Base-by-base conservation (phyloP, 163 green algal species). In the Scenedesmus sp. region DNA sequence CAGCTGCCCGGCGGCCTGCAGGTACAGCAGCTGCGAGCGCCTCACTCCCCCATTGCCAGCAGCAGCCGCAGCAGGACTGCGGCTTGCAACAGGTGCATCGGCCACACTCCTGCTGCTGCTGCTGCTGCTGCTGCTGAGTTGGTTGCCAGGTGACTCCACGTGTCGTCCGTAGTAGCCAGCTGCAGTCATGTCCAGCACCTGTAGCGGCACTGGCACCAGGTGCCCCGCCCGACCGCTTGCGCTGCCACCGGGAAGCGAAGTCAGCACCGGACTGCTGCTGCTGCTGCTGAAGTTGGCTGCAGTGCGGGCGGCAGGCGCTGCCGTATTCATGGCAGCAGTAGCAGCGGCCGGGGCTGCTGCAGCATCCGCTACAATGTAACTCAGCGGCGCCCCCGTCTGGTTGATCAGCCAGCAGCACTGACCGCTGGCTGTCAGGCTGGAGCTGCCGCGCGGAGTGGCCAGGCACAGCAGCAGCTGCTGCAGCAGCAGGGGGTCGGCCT, bases 391-490 rank as follows among this genome's bases (percentile, higher is more conserved):
- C 20, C 88, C 88, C 0, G 81, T 89, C 44, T 89, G 43, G n/a
- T 92, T 92, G 22, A 92, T 35, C 68, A 92, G 65, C 88, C 88
- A 92, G 81, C 88, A 92, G 37, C 81, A 42, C 24, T 30, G 18
- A 24, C 87, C 87, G 26, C 86, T 49, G 12, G 44, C 68, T 35
- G 30, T 18, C 0, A 80, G 26, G 46, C 46, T 76, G 1, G 33
- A 44, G 35, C 51, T n/a, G 1, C 18, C 33, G n/a, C n/a, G 53
- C 3, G 82, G 82, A 13, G 1, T 42, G 9, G 65, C 70, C 2
- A 88, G 40, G 70, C 35, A n/a, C 20, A 22, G 24, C 53, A 91
- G 53, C 78, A 91, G 78, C 87, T 91, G 87, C 78, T 83, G 87
- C 78, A 91, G 37, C 51, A 80, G 53, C 35, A 20, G 5, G 6